Percentiles rank a stretch among this genome's conserved stretches.
Conservation (phyloP, 1,284 basidiomycete genomes). For the Takashimella koratensis region DNA sequence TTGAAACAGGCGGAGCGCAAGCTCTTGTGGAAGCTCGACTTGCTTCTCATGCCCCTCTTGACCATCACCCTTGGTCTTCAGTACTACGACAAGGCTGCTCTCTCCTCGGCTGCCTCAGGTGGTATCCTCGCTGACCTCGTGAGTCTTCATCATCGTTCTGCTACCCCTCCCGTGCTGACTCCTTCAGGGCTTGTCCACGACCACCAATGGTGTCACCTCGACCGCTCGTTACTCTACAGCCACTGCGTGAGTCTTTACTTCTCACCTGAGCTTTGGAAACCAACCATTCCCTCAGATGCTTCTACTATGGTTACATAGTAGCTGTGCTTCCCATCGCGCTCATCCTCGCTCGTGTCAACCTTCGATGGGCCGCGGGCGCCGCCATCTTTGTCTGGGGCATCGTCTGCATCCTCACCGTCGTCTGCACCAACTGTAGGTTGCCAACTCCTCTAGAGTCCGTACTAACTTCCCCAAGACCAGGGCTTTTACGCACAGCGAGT, state of each 20-base stretch:
- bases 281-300: no score
- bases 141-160: conserved; percentile 1
- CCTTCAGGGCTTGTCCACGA: conserved; percentile 31
- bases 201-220: conserved; percentile 36
- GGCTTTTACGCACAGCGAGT: conserved; percentile 53
- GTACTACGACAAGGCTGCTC: conserved; percentile 53
- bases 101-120: conserved; percentile 53
- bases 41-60: conserved; percentile 49
- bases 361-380: conserved; percentile 41
- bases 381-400: conserved; percentile 52
- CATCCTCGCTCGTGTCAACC: conserved; percentile 50
- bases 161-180: background rate
- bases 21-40: conserved; percentile 41
- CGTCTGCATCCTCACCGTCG: conserved; percentile 52
- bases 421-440: conserved; percentile 33
- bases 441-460: background rate
- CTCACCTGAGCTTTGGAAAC: no score
- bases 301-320: conserved; percentile 54
- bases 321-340: conserved; percentile 51
- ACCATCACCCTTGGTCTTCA: conserved; percentile 52
- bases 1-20: conserved; percentile 21
- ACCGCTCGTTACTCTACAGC: conserved; percentile 47
- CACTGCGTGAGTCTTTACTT: conserved; percentile 29
- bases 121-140: conserved; percentile 52
- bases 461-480: conserved; percentile 22